Evolutionary conservation across 2,329 filamentous ascomycete genomes (phyloP).

Genomic region (Fusarium metavorans): DNA sequence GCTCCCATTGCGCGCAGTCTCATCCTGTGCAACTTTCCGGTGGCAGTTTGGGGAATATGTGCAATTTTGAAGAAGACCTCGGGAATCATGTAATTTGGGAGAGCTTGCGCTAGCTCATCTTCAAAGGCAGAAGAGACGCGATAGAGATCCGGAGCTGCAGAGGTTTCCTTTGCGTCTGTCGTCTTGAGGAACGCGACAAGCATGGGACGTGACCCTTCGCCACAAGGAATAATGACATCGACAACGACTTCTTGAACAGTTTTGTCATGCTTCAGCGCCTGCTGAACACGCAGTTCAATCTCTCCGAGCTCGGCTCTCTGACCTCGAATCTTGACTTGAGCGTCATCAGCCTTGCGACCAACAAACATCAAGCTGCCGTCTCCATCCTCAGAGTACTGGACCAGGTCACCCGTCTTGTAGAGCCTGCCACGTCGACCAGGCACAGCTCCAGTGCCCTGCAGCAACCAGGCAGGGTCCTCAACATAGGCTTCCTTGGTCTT

Average conservation of each 20-base stretch:
- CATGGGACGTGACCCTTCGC: neutral
- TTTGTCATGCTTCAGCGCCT: neutral
- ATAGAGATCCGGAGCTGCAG: neutral
- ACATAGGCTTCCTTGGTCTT: neutral
- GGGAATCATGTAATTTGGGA: constrained; percentile 39
- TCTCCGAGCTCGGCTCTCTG: constrained; percentile 64
- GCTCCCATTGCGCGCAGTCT: constrained; percentile 14
- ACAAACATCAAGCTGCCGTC: constrained; percentile 53
- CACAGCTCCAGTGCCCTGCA: neutral
- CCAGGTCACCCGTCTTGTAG: constrained; percentile 64
- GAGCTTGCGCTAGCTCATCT: neutral
- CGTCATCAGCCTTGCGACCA: constrained; percentile 62
- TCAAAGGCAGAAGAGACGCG: neutral
- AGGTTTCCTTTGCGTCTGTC: neutral
- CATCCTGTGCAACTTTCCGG: constrained; percentile 32
- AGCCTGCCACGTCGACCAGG: neutral
- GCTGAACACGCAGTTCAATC: constrained; percentile 32
- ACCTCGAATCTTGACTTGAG: constrained; percentile 70
- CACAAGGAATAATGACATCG: constrained; percentile 12
- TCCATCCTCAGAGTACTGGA: constrained; percentile 48
- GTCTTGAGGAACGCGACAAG: constrained; percentile 12
- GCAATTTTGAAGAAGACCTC: constrained; percentile 21
- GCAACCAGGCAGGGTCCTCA: neutral
- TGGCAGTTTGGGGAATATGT: constrained; percentile 22
- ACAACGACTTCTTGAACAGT: neutral